Evolutionary conservation across 768 basidiomycete genomes (phyloP).

Genomic region (Pleurotus platypus): DNA sequence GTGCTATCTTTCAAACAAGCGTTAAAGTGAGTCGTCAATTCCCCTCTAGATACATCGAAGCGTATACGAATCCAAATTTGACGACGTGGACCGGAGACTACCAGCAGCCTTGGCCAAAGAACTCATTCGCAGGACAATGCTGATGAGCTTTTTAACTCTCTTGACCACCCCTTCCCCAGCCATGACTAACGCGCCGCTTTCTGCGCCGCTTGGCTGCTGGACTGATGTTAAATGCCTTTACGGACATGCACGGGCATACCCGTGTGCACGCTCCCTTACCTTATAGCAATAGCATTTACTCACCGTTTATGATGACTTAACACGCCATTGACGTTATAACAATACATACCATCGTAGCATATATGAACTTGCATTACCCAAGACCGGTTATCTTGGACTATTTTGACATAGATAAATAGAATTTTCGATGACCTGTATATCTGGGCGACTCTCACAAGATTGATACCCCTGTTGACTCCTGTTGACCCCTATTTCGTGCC

Average conservation of each 20-base stretch:
- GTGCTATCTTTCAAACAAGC: constrained; percentile 12
- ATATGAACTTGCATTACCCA: no score
- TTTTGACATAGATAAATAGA: no score
- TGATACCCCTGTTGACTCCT: background rate
- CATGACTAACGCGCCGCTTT: no score
- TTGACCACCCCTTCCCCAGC: background rate
- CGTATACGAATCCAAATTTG: constrained; percentile 68
- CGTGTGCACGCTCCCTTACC: background rate
- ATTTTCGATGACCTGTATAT: no score
- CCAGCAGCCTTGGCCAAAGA: constrained; percentile 59
- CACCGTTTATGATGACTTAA: no score
- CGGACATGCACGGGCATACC: background rate
- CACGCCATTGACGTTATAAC: no score
- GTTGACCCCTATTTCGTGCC: background rate
- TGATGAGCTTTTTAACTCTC: constrained; percentile 12
- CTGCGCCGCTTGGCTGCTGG: background rate
- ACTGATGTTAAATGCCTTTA: background rate
- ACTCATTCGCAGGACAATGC: constrained; percentile 39
- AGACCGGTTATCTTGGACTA: no score
- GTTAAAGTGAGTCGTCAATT: no score
- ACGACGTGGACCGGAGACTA: constrained; percentile 51
- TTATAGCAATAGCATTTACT: no score
- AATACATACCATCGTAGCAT: no score
- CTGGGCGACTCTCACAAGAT: no score
- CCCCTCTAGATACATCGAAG: constrained; percentile 46